Conservation (phyloP, 2,329 filamentous ascomycete genomes). For the Phoma herbarum region DNA sequence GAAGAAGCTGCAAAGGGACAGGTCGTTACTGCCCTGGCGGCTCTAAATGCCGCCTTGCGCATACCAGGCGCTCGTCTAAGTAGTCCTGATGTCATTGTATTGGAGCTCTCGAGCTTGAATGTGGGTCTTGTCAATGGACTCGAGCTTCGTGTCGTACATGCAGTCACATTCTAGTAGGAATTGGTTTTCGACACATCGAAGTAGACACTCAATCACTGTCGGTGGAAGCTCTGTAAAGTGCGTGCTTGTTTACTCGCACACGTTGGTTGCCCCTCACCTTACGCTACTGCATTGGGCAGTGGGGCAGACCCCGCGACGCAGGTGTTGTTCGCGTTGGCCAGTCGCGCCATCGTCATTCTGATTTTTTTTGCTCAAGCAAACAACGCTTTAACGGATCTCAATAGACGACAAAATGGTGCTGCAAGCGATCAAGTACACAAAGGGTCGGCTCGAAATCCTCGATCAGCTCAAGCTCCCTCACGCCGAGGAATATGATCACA, state of each 20-base stretch:
- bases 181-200: not conserved
- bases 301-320: slow-evolving; percentile 16
- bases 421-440: slow-evolving; percentile 79
- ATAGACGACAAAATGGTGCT: slow-evolving; percentile 61
- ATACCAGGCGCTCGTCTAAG: slow-evolving; percentile 13
- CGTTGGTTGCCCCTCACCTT: slow-evolving; percentile 10
- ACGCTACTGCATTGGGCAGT: slow-evolving; percentile 4
- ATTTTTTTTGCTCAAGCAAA: slow-evolving; percentile 27
- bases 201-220: not conserved
- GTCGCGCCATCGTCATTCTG: slow-evolving; percentile 30
- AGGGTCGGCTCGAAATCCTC: slow-evolving; percentile 77
- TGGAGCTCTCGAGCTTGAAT: slow-evolving; percentile 7
- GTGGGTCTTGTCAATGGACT: slow-evolving; percentile 14
- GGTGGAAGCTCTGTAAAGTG: not conserved
- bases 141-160: not conserved
- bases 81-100: slow-evolving; percentile 25
- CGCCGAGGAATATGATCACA: slow-evolving; percentile 78
- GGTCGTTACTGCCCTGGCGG: slow-evolving; percentile 7
- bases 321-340: slow-evolving; percentile 14
- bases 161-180: too few species aligned
- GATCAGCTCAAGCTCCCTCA: slow-evolving; percentile 86
- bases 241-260: not conserved
- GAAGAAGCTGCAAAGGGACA: slow-evolving; percentile 12
- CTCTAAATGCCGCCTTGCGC: slow-evolving; percentile 13
- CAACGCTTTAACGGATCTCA: slow-evolving; percentile 15